Base-by-base conservation (phyloP, 257 asterid species). In the Solanum sejunctum region DNA sequence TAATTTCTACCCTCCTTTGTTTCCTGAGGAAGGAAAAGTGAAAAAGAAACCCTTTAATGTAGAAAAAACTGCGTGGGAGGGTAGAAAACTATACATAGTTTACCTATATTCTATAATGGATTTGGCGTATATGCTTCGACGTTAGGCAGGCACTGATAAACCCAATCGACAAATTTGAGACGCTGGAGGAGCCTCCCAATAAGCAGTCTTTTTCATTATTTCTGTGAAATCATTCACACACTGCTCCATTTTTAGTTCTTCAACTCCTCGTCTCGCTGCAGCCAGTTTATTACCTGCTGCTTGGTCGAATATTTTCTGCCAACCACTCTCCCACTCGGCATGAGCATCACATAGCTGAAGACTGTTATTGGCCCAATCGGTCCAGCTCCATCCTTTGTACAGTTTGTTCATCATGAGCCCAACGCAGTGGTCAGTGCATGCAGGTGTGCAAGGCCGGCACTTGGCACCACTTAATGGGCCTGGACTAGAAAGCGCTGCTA, bases 381-480 rank as follows among this genome's bases (percentile, higher is more conserved):
- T 95, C 98, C 98, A 95, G 89, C 99, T 93, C 99, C 99, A 95
- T 45, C 90, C 85, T 47, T 52, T 91, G 51, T 86, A 23, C 1
- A 95, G 88, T 85, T 83, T 82, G 20, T 81, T 77, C 98, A 95
- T 96, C 3, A 91, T 54, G 2, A 90, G 92, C 60, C 92, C 94
- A 10, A 93, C 94, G 15, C 99, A 97, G 0, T 92, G 21, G 16
- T 94, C 94, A 1, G 52, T 90, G 54, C 99, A 97, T 0, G 83
- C 64, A 0, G 98, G 95, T 61, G 36, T 90, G 77, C 99, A 97
- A 0, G 98, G 98, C 91, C 99, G 91, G 88, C 99, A 97, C 69
- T 97, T 95, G 0, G 96, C 96, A 0, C 99, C 99, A 13, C 91
- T 95, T 9, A 97, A 81, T 12, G 98, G 96, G 49, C 98, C 99